These are phyloP conservation scores for Truncatella angustata DNA, from an alignment of 2,329 filamentous ascomycete species.

Conservation along the genomic window DNA sequence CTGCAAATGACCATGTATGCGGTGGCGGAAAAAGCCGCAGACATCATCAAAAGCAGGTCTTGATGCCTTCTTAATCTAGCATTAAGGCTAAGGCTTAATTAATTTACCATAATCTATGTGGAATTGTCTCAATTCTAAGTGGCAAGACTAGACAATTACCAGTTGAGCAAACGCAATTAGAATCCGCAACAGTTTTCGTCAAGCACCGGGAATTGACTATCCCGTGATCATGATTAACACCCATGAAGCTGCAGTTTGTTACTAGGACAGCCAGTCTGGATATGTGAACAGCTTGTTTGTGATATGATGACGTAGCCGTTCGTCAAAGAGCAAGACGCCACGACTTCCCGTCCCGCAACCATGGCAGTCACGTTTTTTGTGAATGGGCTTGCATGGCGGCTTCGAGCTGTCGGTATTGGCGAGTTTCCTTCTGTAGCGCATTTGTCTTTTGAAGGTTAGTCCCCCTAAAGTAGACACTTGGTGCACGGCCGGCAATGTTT, in stretches of 20 bases:
- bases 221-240: no score
- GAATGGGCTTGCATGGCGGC: no score
- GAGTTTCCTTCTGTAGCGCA: not conserved
- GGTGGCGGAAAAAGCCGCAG: slow-evolving; percentile 29
- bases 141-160: no score
- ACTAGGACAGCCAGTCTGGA: no score
- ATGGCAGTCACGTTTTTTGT: not conserved
- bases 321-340: not conserved
- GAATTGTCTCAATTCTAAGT: no score
- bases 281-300: not conserved
- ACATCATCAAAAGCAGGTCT: slow-evolving; percentile 22
- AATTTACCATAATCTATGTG: no score
- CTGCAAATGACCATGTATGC: slow-evolving; percentile 28
- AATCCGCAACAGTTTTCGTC: no score
- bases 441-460: not conserved
- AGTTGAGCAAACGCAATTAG: no score
- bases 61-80: not conserved
- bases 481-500: not conserved
- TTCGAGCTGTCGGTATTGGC: no score
- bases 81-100: no score
- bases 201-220: no score
- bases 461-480: not conserved
- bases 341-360: not conserved
- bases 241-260: no score
- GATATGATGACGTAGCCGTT: not conserved